Evolutionary conservation across 352 stramenopile genomes (phyloP), one percentile per base, ranked within the genome.

Genomic region (Pythium rhizo-oryzae): DNA sequence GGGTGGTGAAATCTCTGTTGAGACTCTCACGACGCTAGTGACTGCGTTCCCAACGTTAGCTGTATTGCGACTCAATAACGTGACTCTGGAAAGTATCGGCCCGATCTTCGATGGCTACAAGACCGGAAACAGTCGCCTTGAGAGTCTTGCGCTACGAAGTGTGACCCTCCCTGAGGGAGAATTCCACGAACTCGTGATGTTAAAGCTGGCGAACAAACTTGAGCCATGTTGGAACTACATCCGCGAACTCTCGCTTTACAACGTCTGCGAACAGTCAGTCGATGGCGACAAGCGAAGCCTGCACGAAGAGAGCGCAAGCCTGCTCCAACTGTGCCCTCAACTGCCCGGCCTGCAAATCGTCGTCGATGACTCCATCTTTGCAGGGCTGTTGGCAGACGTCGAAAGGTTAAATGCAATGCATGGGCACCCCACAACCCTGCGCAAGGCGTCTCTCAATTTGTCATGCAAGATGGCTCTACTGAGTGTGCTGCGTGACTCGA

Each of bases 51-150:
- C 50, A 19, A 8, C 25, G 8, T 18, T 56, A n/a, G 24, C n/a
- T 1, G 8, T 15, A 35, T n/a, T 56, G 25, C 21, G 16, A 37
- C 23, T 56, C 5, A 4, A 35, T 1, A 18, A 39, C 8, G 24
- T 39, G 30, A 8, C 15, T 41, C 50, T 56, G 16, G 50, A 37
- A 24, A 56, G 50, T n/a, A 56, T 30, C 16, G 5, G 9, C 11
- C 50, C 50, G 3, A 56, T 56, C 18, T 56, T 56, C 24, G 50
- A 56, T 56, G 24, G 24, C 2, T 39, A 56, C 50, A 56, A 37
- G 15, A 8, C 25, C 13, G 30, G 25, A 37, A 39, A 4, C 12
- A 19, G 50, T 35, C 50, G 9, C 7, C 23, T 56, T 6, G 30
- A 39, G n/a, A 37, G 6, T 18, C 11, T 56, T 12, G 16, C 8